These are phyloP conservation scores for Breynia disticha DNA, from an alignment of 441 rosid species.

Conservation along the genomic window DNA sequence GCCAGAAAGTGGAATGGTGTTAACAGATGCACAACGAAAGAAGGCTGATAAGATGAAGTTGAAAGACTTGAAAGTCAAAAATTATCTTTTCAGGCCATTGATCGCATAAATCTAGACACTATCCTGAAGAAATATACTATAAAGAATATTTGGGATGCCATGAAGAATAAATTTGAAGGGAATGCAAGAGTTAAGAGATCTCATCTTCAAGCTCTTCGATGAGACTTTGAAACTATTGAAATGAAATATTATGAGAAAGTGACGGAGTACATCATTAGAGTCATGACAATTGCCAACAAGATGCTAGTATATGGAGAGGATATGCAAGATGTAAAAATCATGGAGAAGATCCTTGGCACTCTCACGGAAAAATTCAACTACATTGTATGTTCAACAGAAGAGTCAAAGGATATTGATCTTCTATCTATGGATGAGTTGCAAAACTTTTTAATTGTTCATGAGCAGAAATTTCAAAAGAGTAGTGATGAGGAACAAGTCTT, in stretches of 20 bases:
- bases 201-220: neutral
- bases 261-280: neutral
- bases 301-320: neutral
- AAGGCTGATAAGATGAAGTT: neutral
- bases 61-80: neutral
- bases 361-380: neutral
- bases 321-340: neutral
- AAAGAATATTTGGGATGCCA: neutral
- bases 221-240: neutral
- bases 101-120: neutral
- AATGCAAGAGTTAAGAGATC: neutral
- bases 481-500: neutral
- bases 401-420: neutral
- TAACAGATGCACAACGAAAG: neutral
- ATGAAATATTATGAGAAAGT: neutral
- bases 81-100: neutral
- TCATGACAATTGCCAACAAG: neutral
- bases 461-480: neutral
- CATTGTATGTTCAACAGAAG: constrained; percentile 1
- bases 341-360: neutral
- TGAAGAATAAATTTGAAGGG: neutral
- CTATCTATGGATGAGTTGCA: neutral
- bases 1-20: neutral
- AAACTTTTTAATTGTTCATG: neutral
- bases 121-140: neutral